Conservation (phyloP, 257 asterid genomes). For the Catharanthus roseus region DNA sequence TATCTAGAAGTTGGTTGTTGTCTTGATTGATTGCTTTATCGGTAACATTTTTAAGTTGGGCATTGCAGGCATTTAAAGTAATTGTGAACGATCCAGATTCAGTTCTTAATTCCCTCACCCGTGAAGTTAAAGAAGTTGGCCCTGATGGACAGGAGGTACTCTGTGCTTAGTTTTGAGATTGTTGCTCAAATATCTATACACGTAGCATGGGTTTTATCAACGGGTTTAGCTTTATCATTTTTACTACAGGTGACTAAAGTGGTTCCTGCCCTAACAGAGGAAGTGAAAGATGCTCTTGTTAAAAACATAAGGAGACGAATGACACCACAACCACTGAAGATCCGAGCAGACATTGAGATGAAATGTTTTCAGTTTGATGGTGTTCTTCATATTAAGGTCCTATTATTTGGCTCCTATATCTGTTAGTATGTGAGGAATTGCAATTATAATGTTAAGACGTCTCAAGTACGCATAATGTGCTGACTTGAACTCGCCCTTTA, state of each 20-base stretch:
- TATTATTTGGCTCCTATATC: conserved; percentile 3
- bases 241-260: conserved; percentile 60
- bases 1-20: conserved; percentile 5
- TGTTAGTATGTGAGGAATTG: conserved; percentile 8
- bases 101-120: conserved; percentile 77
- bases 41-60: conserved; percentile 7
- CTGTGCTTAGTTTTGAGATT: conserved; percentile 8
- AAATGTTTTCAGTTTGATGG: conserved; percentile 96
- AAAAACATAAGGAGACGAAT: conserved; percentile 91
- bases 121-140: conserved; percentile 88
- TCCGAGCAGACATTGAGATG: conserved; percentile 89
- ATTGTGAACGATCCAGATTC: conserved; percentile 88
- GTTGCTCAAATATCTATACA: not conserved
- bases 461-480: not conserved
- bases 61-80: conserved; percentile 71
- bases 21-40: not conserved
- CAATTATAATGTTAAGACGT: not conserved
- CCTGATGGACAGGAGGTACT: conserved; percentile 86
- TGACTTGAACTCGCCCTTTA: conserved; percentile 6
- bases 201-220: not conserved
- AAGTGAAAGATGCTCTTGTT: conserved; percentile 74
- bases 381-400: conserved; percentile 93
- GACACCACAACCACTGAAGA: conserved; percentile 91
- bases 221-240: conserved; percentile 2
- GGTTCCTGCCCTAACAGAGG: conserved; percentile 75